Evolutionary conservation across 2,329 filamentous ascomycete genomes (phyloP).

Genomic region (Ophiosphaerella korrae): DNA sequence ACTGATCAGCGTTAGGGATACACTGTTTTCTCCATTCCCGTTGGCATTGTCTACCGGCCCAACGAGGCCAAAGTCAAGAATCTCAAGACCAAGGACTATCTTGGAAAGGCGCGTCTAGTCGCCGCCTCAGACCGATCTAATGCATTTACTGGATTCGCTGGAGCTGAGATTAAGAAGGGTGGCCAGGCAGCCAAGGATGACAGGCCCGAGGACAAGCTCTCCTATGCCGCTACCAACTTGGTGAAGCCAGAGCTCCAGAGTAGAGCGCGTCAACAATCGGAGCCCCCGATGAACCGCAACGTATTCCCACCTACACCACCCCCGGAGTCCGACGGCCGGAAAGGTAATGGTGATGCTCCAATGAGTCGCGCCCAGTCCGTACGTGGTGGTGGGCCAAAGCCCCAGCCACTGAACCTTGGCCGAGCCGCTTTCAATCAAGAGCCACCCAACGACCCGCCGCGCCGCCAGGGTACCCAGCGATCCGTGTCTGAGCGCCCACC

Average conservation of each 20-base stretch:
- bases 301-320: constrained; percentile 98
- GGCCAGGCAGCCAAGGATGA: constrained; percentile 69
- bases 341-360: constrained; percentile 36
- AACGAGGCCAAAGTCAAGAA: constrained; percentile 99
- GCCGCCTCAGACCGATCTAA: constrained; percentile 83
- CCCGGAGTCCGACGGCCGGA: constrained; percentile 77
- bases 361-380: constrained; percentile 57
- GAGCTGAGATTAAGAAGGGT: constrained; percentile 77
- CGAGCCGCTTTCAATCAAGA: constrained; percentile 54
- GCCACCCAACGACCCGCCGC: constrained; percentile 30
- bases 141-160: constrained; percentile 81
- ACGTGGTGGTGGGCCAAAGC: constrained; percentile 54
- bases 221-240: constrained; percentile 89
- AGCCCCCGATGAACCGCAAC: constrained; percentile 77
- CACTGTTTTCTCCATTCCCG: constrained; percentile 97
- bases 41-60: constrained; percentile 91
- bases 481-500: constrained; percentile 53
- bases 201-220: constrained; percentile 80
- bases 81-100: constrained; percentile 94
- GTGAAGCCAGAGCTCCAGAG: constrained; percentile 84
- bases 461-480: constrained; percentile 47
- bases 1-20: constrained; percentile 70
- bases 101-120: constrained; percentile 92
- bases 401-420: constrained; percentile 55
- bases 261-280: constrained; percentile 78